Percentiles rank a stretch among this genome's conserved stretches.
These are phyloP conservation scores for Solanum chiquidenum DNA, from an alignment of 257 asterid genomes.

Conservation along the genomic window DNA sequence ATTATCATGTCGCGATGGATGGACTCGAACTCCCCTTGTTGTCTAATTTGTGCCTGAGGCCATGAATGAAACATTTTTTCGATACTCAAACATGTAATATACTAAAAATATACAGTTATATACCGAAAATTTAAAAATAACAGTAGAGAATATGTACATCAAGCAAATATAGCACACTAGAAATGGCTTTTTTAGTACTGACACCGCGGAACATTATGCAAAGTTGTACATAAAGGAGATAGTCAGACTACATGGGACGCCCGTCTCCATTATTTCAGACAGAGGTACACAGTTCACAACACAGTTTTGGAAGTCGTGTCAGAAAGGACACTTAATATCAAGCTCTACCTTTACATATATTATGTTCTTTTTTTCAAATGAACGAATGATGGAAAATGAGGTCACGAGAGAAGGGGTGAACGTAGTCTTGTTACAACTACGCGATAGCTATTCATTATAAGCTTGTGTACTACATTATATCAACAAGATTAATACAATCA, in stretches of 20 bases:
- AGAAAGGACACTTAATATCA: neutral
- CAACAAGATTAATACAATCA: neutral
- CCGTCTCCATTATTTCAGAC: neutral
- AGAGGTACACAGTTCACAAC: neutral
- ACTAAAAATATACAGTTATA: neutral
- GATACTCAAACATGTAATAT: neutral
- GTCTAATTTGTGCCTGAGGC: neutral
- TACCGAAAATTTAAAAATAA: neutral
- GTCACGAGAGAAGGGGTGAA: neutral
- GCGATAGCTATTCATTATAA: neutral
- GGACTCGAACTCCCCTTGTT: neutral
- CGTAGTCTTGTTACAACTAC: neutral
- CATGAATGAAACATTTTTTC: neutral
- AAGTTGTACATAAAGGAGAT: neutral
- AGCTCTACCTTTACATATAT: neutral
- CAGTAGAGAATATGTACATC: neutral
- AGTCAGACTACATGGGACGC: neutral
- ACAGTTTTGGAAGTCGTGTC: neutral
- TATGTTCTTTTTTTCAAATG: no score
- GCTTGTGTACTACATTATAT: neutral
- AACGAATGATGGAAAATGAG: neutral
- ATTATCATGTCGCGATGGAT: neutral
- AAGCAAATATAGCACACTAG: neutral
- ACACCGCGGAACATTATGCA: neutral
- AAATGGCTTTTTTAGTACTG: neutral